phyloP scores from a whole-genome alignment of 495 filamentous ascomycete species.

The Daldinia loculata region DNA sequence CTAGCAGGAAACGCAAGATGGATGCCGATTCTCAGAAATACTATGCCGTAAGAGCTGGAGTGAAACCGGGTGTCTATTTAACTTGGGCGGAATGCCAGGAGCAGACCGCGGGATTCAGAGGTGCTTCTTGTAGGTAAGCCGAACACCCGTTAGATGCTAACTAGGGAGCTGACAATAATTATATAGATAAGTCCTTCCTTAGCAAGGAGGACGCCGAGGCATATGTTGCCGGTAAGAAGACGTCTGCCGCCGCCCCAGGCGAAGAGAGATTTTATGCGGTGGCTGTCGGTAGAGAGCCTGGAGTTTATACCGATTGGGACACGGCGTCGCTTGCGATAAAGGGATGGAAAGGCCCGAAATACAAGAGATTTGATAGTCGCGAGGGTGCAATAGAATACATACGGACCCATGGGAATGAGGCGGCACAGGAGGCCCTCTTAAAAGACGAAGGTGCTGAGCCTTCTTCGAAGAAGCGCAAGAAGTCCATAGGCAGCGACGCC shows the following conservation, averaged over 20 bases:
- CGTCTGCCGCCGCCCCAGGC: constrained; percentile 38
- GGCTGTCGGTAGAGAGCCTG: constrained; percentile 80
- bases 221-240: constrained; percentile 72
- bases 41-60: constrained; percentile 85
- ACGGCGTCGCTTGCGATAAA: constrained; percentile 78
- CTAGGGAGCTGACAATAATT: constrained; percentile 26
- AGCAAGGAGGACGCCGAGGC: constrained; percentile 77
- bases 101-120: constrained; percentile 86
- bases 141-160: background rate
- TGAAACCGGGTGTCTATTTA: constrained; percentile 85
- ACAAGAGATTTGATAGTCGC: constrained; percentile 78
- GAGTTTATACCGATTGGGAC: constrained; percentile 91
- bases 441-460: constrained; percentile 41
- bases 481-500: constrained; percentile 46
- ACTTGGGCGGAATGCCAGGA: constrained; percentile 82
- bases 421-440: constrained; percentile 67
- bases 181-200: constrained; percentile 83
- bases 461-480: constrained; percentile 41
- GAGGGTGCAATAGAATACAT: constrained; percentile 72
- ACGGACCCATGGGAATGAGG: constrained; percentile 51
- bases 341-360: constrained; percentile 79
- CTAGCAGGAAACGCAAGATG: constrained; percentile 54
- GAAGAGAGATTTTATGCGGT: constrained; percentile 76
- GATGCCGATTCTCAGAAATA: constrained; percentile 68
- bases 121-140: constrained; percentile 74